Base-by-base conservation (phyloP, 768 basidiomycete species). In the Strobilomyces confusus region DNA sequence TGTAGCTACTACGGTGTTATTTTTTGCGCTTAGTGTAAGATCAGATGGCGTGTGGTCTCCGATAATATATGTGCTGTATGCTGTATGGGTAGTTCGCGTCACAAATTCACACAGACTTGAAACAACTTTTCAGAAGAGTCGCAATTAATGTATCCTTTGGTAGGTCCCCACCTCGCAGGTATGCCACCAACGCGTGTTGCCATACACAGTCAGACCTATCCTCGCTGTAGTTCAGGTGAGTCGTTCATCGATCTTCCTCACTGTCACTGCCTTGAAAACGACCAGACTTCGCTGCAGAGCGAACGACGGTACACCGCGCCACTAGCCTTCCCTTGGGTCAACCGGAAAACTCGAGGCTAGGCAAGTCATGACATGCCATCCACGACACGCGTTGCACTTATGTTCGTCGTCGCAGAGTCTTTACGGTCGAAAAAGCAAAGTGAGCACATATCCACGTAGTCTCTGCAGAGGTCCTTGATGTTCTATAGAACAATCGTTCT, bases 211-310 rank as follows among this genome's bases (percentile, higher is more conserved):
- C 51, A 38, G 20, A 20, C 22, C 34, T 7, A 34, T 46, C 25
- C 43, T 44, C 56, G 19, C 17, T 25, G 41, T 38, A 12, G 33
- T n/a, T 48, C 59, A 64, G 62, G 64, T 65, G 38, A 51, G 65
- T 52, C 40, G 25, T 19, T 19, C 42, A 63, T 52, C 40, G 29
- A 22, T 19, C 42, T 37, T 56, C 44, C 23, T 57, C 33, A 4
- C 15, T 34, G 36, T 43, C 22, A 49, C 45, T n/a, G 36, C 33
- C 44, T 41, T 51, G 51, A 44, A 47, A 51, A 19, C 44, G 41
- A 61, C 44, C 25, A 41, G 30, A 40, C 22, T 45, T 49, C 33
- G 20, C 34, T 0, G 29, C 54, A 65, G 65, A 52, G 34, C 65
- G 41, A 32, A 60, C 44, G 29, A 29, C 37, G 9, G 56, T 30